These are phyloP conservation scores for Podospora pseudocomata DNA, from an alignment of 495 filamentous ascomycete genomes.

Conservation along the genomic window DNA sequence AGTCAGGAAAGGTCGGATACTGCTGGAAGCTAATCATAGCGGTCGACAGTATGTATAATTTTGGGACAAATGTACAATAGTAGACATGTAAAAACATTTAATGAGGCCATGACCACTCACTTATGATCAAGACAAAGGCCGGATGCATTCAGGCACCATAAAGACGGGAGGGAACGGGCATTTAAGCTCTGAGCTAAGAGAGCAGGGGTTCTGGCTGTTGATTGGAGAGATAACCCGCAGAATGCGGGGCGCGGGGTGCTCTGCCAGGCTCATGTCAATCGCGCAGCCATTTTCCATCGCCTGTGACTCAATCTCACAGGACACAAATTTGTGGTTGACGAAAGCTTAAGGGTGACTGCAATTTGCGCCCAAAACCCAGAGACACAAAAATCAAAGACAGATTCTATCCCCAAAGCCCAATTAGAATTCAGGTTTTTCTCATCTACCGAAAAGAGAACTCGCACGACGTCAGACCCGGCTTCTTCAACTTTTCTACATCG, in stretches of 20 bases:
- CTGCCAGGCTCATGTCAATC: neutral
- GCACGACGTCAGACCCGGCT: neutral
- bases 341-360: neutral
- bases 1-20: neutral
- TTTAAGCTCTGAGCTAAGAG: conserved; percentile 13
- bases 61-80: neutral
- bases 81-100: neutral
- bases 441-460: neutral
- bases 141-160: neutral
- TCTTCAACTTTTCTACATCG: conserved; percentile 2
- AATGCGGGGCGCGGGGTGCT: conserved; percentile 14
- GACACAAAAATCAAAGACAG: neutral
- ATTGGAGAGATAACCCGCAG: conserved; percentile 6
- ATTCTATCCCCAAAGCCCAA: neutral
- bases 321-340: conserved; percentile 1
- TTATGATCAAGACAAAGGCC: neutral
- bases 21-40: neutral
- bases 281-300: neutral
- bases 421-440: neutral
- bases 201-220: conserved; percentile 10
- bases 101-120: conserved; percentile 1
- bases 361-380: neutral
- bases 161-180: neutral
- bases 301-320: conserved; percentile 9
- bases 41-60: no score